Evolutionary conservation across 2,329 filamentous ascomycete species (phyloP).

Genomic region (Fusarium napiforme): DNA sequence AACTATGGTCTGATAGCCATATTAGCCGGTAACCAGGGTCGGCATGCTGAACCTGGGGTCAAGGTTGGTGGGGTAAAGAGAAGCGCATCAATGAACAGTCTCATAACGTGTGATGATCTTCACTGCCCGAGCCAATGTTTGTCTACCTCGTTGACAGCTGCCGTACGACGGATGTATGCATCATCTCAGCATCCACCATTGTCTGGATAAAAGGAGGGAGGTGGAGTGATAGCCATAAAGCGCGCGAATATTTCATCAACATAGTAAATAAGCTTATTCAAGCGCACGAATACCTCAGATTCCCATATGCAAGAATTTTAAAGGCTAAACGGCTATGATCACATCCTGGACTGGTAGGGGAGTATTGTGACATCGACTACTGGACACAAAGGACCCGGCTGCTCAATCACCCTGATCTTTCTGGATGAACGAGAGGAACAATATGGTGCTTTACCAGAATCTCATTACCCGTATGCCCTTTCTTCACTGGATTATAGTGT

Average conservation of each 20-base stretch:
- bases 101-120: neutral
- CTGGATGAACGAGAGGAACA: too few relatives aligned
- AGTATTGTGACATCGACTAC: neutral
- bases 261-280: neutral
- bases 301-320: too few relatives aligned
- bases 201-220: neutral
- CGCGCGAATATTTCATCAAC: neutral
- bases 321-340: neutral
- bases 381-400: too few relatives aligned
- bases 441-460: too few relatives aligned
- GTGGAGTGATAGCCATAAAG: neutral
- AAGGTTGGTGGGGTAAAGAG: neutral
- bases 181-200: neutral
- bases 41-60: neutral
- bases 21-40: neutral
- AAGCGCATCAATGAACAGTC: neutral
- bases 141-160: neutral
- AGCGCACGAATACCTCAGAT: neutral
- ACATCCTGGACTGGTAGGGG: neutral
- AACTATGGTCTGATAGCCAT: neutral
- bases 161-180: neutral
- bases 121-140: neutral
- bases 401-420: too few relatives aligned
- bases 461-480: neutral
- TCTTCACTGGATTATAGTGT: neutral